Percentiles rank a stretch among this genome's conserved stretches.
Conservation (phyloP, 306 rosid genomes). For the Lablab purpureus region DNA sequence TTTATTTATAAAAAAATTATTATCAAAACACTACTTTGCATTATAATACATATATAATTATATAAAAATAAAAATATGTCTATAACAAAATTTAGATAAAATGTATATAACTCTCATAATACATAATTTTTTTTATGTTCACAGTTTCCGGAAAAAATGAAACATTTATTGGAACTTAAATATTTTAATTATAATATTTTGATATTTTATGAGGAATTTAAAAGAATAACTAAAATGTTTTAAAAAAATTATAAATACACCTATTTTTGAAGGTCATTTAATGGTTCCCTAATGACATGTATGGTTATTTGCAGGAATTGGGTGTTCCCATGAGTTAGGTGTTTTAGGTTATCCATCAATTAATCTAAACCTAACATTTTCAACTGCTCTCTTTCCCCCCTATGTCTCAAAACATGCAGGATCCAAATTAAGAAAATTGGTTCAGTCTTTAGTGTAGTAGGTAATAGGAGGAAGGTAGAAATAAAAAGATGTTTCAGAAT, state of each 20-base stretch:
- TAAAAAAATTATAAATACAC: not conserved
- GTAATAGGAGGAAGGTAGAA: not conserved
- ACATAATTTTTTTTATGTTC: too few species aligned
- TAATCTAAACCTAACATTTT: conserved; percentile 38
- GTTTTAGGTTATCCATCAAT: conserved; percentile 38
- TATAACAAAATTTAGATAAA: too few species aligned
- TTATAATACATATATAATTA: too few species aligned
- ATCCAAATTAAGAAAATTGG: not conserved
- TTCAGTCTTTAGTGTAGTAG: not conserved
- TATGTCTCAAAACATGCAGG: not conserved
- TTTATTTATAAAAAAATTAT: too few species aligned
- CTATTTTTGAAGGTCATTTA: not conserved
- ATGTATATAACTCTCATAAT: too few species aligned
- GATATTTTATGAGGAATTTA: not conserved
- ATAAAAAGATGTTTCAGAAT: not conserved
- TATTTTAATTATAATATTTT: too few species aligned
- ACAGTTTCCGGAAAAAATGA: too few species aligned
- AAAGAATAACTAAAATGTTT: not conserved
- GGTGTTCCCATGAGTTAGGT: conserved; percentile 22
- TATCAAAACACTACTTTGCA: too few species aligned
- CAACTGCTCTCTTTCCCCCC: conserved; percentile 29
- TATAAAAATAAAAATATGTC: too few species aligned
- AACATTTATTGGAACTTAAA: too few species aligned
- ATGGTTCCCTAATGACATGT: not conserved
- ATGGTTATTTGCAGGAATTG: not conserved